These are phyloP conservation scores for Akanthomyces uredinophilus DNA, from an alignment of 2,329 filamentous ascomycete species.

Conservation along the genomic window DNA sequence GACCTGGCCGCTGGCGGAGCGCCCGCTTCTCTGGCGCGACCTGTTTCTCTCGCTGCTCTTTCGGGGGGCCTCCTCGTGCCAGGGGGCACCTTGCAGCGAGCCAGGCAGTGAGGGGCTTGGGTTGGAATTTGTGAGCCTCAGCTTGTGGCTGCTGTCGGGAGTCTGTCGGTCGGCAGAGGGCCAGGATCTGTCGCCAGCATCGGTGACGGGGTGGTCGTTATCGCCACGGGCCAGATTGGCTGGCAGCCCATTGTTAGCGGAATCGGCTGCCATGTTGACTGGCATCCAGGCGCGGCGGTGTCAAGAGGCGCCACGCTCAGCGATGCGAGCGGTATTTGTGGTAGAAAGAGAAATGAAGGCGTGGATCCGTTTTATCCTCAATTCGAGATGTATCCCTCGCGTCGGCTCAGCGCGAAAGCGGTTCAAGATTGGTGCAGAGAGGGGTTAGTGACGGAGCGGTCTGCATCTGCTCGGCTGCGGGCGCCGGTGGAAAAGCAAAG, in stretches of 20 bases:
- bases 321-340: background rate
- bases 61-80: constrained; percentile 40
- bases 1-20: constrained; percentile 54
- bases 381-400: background rate
- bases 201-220: constrained; percentile 21
- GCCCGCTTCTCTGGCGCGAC: constrained; percentile 48
- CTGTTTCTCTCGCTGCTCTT: constrained; percentile 54
- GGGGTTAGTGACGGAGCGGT: constrained; percentile 14
- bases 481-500: background rate
- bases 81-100: constrained; percentile 18
- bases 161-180: constrained; percentile 33
- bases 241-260: constrained; percentile 36
- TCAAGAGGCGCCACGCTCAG: constrained; percentile 2
- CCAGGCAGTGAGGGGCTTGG: constrained; percentile 25
- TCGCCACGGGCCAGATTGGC: constrained; percentile 33
- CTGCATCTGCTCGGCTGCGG: constrained; percentile 16
- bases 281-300: background rate
- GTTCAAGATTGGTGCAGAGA: constrained; percentile 12
- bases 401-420: constrained; percentile 8
- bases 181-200: constrained; percentile 31
- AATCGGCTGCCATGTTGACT: constrained; percentile 41
- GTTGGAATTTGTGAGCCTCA: constrained; percentile 32
- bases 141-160: constrained; percentile 32
- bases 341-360: background rate
- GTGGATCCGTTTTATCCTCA: background rate